Conservation (phyloP, 495 filamentous ascomycete genomes). For the Hypomontagnella submonticulosa region DNA sequence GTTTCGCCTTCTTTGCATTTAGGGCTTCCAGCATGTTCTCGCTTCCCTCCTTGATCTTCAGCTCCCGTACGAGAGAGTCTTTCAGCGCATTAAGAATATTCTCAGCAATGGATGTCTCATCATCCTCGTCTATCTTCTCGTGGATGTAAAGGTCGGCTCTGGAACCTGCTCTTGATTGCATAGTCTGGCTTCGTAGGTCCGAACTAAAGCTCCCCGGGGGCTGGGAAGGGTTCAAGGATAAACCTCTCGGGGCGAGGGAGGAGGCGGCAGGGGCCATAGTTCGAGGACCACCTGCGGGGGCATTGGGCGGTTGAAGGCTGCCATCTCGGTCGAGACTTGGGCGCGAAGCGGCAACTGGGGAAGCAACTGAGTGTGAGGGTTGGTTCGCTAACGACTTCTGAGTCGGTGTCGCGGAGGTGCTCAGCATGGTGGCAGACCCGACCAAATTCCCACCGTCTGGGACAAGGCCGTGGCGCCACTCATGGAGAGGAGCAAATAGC, state of each 20-base stretch:
- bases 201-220: constrained; percentile 94
- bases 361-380: constrained; percentile 52
- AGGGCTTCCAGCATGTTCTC: constrained; percentile 97
- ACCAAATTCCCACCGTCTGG: constrained; percentile 62
- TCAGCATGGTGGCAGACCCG: constrained; percentile 67
- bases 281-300: constrained; percentile 56
- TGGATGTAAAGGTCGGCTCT: constrained; percentile 71
- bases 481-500: constrained; percentile 36
- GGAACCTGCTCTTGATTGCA: constrained; percentile 73
- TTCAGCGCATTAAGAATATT: constrained; percentile 77
- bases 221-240: constrained; percentile 72
- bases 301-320: constrained; percentile 60
- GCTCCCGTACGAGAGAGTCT: constrained; percentile 89
- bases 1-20: constrained; percentile 93
- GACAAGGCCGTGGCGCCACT: constrained; percentile 32
- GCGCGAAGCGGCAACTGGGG: constrained; percentile 46
- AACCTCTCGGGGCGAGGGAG: constrained; percentile 70
- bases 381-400: constrained; percentile 73
- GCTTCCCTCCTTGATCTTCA: constrained; percentile 96
- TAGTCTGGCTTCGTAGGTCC: constrained; percentile 80
- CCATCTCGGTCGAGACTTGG: constrained; percentile 66
- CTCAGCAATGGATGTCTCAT: constrained; percentile 68
- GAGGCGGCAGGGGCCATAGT: constrained; percentile 69
- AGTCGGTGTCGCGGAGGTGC: constrained; percentile 74
- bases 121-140: constrained; percentile 73